phyloP scores from a whole-genome alignment of 495 filamentous ascomycete species.

The Tuber melanosporum region DNA sequence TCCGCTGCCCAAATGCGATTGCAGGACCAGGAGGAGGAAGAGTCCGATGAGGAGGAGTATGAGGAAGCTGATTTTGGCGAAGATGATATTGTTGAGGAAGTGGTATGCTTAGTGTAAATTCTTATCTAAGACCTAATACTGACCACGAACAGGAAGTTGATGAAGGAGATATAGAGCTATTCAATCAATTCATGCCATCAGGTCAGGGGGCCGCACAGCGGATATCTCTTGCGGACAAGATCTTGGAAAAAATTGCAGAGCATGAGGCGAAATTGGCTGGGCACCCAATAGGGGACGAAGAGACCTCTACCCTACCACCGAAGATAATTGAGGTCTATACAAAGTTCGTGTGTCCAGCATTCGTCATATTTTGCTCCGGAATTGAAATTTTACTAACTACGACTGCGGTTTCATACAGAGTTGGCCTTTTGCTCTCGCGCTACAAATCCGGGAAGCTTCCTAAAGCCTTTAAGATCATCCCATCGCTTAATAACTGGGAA shows the following conservation, averaged over 20 bases:
- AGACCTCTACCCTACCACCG: constrained; percentile 76
- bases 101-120: constrained; percentile 45
- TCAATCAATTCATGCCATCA: constrained; percentile 77
- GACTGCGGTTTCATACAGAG: constrained; percentile 47
- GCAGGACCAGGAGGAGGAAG: constrained; percentile 46
- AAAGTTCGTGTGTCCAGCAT: constrained; percentile 53
- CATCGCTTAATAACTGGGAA: constrained; percentile 83
- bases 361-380: not conserved
- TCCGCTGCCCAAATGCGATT: constrained; percentile 44
- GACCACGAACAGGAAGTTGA: constrained; percentile 60
- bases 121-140: not conserved
- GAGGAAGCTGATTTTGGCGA: constrained; percentile 54
- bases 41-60: constrained; percentile 51
- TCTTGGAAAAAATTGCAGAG: constrained; percentile 85
- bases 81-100: constrained; percentile 67
- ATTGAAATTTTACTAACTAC: constrained; percentile 1
- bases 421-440: constrained; percentile 78
- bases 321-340: constrained; percentile 92
- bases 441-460: constrained; percentile 93
- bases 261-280: constrained; percentile 65
- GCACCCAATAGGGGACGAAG: constrained; percentile 53
- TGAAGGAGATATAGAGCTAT: constrained; percentile 80
- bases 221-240: constrained; percentile 84
- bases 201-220: constrained; percentile 49
- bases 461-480: constrained; percentile 95